A percentile compares a stretch with the other conserved stretches of the same genome.
Evolutionary conservation across 257 asterid genomes (phyloP).

Genomic region (Solanum peruvianum): DNA sequence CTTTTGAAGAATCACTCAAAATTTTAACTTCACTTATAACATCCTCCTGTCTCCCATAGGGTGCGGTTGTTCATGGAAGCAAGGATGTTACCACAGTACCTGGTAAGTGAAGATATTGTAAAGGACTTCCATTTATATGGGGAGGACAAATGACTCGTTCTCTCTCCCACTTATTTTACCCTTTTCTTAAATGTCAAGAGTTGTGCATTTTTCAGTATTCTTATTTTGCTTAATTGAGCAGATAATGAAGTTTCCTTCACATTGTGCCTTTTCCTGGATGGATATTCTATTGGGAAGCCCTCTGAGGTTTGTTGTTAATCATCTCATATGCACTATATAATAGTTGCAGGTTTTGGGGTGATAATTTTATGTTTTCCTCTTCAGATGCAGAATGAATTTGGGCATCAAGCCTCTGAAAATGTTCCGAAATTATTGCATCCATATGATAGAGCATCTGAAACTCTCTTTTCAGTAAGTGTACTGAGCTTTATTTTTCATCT

Average conservation of each 20-base stretch:
- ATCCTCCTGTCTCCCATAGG: conserved; percentile 18
- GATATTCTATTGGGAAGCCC: conserved; percentile 69
- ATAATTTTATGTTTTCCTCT: background rate
- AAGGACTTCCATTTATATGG: background rate
- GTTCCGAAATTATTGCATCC: conserved; percentile 72
- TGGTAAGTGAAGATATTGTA: conserved; percentile 23
- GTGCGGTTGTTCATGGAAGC: conserved; percentile 19
- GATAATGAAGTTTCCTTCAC: conserved; percentile 74
- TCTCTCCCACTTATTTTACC: background rate
- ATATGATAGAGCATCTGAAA: conserved; percentile 82
- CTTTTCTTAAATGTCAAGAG: background rate
- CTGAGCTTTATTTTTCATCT: background rate
- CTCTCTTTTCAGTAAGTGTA: conserved; percentile 73
- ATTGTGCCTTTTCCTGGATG: conserved; percentile 68
- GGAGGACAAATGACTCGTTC: background rate
- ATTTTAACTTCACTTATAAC: background rate
- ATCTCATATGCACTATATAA: conserved; percentile 2
- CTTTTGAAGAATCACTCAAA: background rate
- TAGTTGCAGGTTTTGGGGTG: background rate
- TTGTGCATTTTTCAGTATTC: background rate
- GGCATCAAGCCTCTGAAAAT: conserved; percentile 29
- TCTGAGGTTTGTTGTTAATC: conserved; percentile 45
- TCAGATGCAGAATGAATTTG: conserved; percentile 46
- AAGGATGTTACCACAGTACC: conserved; percentile 17
- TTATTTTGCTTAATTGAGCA: conserved; percentile 12